Evolutionary conservation across 1,139 yeast species (phyloP), one percentile per base, ranked within the genome.

Genomic region (Suhomyces taliae): DNA sequence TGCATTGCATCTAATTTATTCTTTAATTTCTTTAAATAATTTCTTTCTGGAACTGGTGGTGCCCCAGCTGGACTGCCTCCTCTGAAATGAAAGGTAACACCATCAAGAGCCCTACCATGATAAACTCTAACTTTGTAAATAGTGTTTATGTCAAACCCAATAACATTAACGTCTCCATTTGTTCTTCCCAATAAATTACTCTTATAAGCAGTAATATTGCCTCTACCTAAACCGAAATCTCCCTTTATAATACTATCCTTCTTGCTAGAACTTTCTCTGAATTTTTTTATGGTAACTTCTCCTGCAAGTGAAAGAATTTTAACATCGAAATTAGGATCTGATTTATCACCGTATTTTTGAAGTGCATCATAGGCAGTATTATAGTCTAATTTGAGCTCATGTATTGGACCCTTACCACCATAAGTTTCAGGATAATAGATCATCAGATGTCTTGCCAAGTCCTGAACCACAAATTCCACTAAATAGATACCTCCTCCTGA

Each of bases 41-140:
- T 69, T 53, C 84, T 65, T 8, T 72, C 66, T 2, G 85, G 84
- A 1, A 78, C 59, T 4, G 71, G 70, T 1, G 83, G 83, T 2
- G 45, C 34, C 5, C 32, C 34, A 3, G 27, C 10, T 9, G 37
- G 8, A 10, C 26, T 27, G 31, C 51, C 31, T 34, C 41, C 32
- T 6, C 37, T 39, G 40, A 52, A 66, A 52, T 57, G 64, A 48
- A 69, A 60, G 35, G 57, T 49, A 36, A 91, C 59, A 2, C 98
- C 98, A 66, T 90, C 96, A 26, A 93, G 66, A 0, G 95, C 93
- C 19, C 70, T 65, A 3, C 96, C 97, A 53, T 84, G 81, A 54
- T 79, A 84, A 0, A 89, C 76, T 49, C 87, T 76, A 1, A 89
- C 74, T 44, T 72, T 74, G 37, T 66, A 66, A 7, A 85, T 55